A percentile compares a stretch with the other conserved stretches of the same genome.
These are phyloP conservation scores for Tolypocladium tropicale DNA, from an alignment of 2,329 filamentous ascomycete genomes.

Conservation along the genomic window DNA sequence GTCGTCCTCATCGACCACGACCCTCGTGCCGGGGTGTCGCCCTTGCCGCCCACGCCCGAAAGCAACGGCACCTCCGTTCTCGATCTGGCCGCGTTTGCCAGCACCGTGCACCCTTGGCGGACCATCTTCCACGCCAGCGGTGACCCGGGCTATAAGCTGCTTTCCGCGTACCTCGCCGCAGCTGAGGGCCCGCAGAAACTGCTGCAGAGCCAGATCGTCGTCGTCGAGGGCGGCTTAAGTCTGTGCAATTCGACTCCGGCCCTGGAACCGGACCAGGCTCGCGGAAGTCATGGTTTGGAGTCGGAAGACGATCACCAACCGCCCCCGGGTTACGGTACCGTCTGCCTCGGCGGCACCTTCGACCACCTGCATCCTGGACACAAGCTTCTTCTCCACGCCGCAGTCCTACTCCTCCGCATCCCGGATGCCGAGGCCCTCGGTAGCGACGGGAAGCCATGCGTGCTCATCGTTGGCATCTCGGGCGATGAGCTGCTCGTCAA, in stretches of 20 bases:
- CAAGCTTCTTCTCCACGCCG: slow-evolving; percentile 90
- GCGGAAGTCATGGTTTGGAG: not conserved
- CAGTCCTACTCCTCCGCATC: slow-evolving; percentile 57
- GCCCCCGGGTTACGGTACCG: slow-evolving; percentile 21
- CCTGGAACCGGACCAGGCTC: not conserved
- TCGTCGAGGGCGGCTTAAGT: slow-evolving; percentile 42
- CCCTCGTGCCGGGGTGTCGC: slow-evolving; percentile 14
- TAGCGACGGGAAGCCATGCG: slow-evolving; percentile 27
- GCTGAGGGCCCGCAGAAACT: slow-evolving; percentile 36
- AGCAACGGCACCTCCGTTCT: slow-evolving; percentile 34
- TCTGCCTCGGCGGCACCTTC: slow-evolving; percentile 87
- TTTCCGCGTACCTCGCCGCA: slow-evolving; percentile 36
- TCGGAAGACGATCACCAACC: not conserved
- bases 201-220: slow-evolving; percentile 38
- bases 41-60: slow-evolving; percentile 21
- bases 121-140: slow-evolving; percentile 55
- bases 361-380: slow-evolving; percentile 93
- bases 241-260: slow-evolving; percentile 15
- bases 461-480: slow-evolving; percentile 76
- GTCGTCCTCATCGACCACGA: slow-evolving; percentile 62
- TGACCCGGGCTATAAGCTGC: slow-evolving; percentile 51
- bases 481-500: slow-evolving; percentile 77
- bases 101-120: slow-evolving; percentile 49
- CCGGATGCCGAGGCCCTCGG: slow-evolving; percentile 21
- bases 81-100: slow-evolving; percentile 41